Evolutionary conservation across 768 basidiomycete species (phyloP).

Genomic region (Mrakia gelida): DNA sequence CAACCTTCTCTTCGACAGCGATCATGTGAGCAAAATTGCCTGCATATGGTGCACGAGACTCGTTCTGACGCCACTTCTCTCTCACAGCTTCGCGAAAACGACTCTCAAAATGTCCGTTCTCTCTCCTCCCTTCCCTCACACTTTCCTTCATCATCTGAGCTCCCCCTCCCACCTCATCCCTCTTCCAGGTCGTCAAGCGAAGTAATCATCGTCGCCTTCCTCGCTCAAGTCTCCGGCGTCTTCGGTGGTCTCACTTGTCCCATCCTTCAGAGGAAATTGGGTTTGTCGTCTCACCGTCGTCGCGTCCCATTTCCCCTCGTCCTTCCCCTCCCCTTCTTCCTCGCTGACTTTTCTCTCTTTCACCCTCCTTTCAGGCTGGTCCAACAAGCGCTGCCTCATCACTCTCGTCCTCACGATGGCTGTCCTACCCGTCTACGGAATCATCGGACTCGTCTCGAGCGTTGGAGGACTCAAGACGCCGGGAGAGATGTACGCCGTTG

Average conservation of each 20-base stretch:
- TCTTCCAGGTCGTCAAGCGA: slow-evolving; percentile 51
- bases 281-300: neutral
- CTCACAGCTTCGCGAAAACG: slow-evolving; percentile 68
- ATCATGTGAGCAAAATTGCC: slow-evolving; percentile 51
- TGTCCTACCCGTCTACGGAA: slow-evolving; percentile 72
- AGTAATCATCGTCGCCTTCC: slow-evolving; percentile 79
- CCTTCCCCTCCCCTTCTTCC: neutral
- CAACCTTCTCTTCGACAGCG: slow-evolving; percentile 82
- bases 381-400: slow-evolving; percentile 64
- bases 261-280: slow-evolving; percentile 58
- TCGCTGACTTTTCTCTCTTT: neutral
- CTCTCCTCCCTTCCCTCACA: neutral
- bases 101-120: slow-evolving; percentile 63
- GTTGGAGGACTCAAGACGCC: slow-evolving; percentile 74
- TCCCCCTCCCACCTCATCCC: neutral
- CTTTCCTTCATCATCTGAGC: neutral
- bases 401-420: slow-evolving; percentile 63
- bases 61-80: neutral
- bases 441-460: slow-evolving; percentile 46
- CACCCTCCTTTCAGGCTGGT: slow-evolving; percentile 48
- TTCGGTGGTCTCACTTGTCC: slow-evolving; percentile 53
- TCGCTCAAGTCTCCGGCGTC: slow-evolving; percentile 35
- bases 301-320: neutral
- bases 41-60: too few species aligned
- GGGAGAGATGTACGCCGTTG: slow-evolving; percentile 78